Evolutionary conservation across 139 green algal species (phyloP).

Genomic region (Nannochloris sp.): DNA sequence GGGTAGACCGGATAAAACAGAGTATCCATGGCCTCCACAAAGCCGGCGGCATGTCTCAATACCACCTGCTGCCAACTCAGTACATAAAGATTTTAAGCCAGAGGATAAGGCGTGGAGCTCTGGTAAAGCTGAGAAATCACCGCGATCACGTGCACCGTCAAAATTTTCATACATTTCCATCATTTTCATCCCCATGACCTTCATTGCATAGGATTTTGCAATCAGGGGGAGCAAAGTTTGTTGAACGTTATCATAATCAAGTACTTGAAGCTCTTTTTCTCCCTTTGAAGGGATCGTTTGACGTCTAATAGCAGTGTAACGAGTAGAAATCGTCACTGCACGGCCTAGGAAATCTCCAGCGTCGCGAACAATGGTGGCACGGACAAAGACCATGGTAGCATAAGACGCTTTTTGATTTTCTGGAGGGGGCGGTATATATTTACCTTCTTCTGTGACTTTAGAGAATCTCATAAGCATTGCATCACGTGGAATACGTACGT

Average conservation of each 20-base stretch:
- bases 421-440: slow-evolving; percentile 71
- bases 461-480: slow-evolving; percentile 87
- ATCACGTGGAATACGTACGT: slow-evolving; percentile 60
- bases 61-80: slow-evolving; percentile 56
- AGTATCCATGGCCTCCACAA: slow-evolving; percentile 92
- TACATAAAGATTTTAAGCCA: slow-evolving; percentile 75
- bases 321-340: slow-evolving; percentile 77
- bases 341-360: slow-evolving; percentile 57
- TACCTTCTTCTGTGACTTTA: slow-evolving; percentile 67
- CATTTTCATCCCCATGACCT: slow-evolving; percentile 72
- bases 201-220: slow-evolving; percentile 73
- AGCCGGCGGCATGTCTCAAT: slow-evolving; percentile 68
- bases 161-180: slow-evolving; percentile 66
- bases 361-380: slow-evolving; percentile 73
- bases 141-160: slow-evolving; percentile 52
- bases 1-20: slow-evolving; percentile 68
- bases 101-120: slow-evolving; percentile 83
- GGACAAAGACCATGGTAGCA: slow-evolving; percentile 88
- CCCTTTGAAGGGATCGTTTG: slow-evolving; percentile 63
- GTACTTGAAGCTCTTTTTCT: slow-evolving; percentile 70
- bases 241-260: slow-evolving; percentile 91
- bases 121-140: slow-evolving; percentile 76
- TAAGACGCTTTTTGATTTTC: slow-evolving; percentile 86
- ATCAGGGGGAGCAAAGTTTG: slow-evolving; percentile 76
- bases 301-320: slow-evolving; percentile 75